These are phyloP conservation scores for Thozetella sp. DNA, from an alignment of 495 filamentous ascomycete species.

Conservation along the genomic window DNA sequence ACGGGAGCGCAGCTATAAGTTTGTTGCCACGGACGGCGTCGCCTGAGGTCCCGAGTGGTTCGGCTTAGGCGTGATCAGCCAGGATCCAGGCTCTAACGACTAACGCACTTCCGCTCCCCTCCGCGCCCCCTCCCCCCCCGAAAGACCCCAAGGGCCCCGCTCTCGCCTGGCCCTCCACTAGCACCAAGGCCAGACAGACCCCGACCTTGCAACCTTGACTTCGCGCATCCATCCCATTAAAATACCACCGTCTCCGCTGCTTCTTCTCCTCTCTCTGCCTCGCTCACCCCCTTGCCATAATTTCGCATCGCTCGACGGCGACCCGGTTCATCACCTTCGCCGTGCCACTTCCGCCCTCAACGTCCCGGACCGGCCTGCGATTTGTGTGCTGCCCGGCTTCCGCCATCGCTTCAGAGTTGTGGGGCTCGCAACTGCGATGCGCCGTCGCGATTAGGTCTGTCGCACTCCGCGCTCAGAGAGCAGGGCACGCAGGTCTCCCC, in stretches of 20 bases:
- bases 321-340: slow-evolving; percentile 10
- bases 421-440: slow-evolving; percentile 27
- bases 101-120: slow-evolving; percentile 18
- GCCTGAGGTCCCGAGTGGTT: slow-evolving; percentile 13
- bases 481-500: slow-evolving; percentile 5
- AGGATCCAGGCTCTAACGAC: slow-evolving; percentile 24
- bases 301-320: slow-evolving; percentile 14
- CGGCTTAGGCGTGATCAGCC: slow-evolving; percentile 20
- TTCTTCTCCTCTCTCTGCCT: slow-evolving; percentile 17
- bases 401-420: slow-evolving; percentile 10
- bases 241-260: slow-evolving; percentile 21
- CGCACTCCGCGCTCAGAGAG: slow-evolving; percentile 23
- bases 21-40: slow-evolving; percentile 30
- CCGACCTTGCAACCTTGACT: slow-evolving; percentile 25
- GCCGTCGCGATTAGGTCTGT: slow-evolving; percentile 26
- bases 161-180: neutral
- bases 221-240: slow-evolving; percentile 8
- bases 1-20: slow-evolving; percentile 11
- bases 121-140: too few relatives aligned
- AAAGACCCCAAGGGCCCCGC: slow-evolving; percentile 1
- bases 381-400: slow-evolving; percentile 6
- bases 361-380: slow-evolving; percentile 10
- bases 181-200: slow-evolving; percentile 11
- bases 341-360: neutral
- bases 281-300: slow-evolving; percentile 10